phyloP scores from a whole-genome alignment of 371 early-diverging fungal species.

The Gilbertella persicaria region DNA sequence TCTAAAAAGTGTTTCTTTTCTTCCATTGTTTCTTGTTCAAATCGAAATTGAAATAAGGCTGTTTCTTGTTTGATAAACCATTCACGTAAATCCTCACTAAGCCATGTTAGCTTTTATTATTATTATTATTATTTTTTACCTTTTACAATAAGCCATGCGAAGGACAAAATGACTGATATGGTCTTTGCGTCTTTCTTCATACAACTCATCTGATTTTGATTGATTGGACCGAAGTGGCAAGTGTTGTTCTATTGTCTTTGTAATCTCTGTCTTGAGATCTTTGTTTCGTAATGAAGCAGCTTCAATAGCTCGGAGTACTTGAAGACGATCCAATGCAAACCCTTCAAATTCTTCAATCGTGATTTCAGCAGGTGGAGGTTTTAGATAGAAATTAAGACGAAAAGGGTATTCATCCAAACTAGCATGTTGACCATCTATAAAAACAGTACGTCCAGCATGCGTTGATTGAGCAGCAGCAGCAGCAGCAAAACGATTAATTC shows the following conservation, averaged over 20 bases:
- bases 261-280: conserved; percentile 63
- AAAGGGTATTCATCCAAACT: conserved; percentile 60
- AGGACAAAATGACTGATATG: conserved; percentile 93
- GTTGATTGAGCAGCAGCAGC: conserved; percentile 19
- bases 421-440: conserved; percentile 11
- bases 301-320: conserved; percentile 87
- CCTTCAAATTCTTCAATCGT: conserved; percentile 90
- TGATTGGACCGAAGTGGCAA: conserved; percentile 68
- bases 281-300: conserved; percentile 75
- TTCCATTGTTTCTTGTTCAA: conserved; percentile 54
- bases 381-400: conserved; percentile 80
- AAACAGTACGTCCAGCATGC: conserved; percentile 9
- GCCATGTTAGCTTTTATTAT: background rate
- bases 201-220: conserved; percentile 39
- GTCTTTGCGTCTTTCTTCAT: conserved; percentile 86
- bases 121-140: conserved; percentile 30
- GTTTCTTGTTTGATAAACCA: conserved; percentile 93
- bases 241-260: conserved; percentile 59
- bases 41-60: conserved; percentile 75
- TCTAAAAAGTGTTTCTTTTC: conserved; percentile 63
- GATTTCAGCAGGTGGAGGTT: conserved; percentile 77
- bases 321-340: conserved; percentile 91
- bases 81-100: conserved; percentile 76
- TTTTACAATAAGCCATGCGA: conserved; percentile 90
- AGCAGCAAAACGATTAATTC: conserved; percentile 32